Percentiles rank a stretch among this genome's conserved stretches.
Evolutionary conservation across 2,329 filamentous ascomycete genomes (phyloP).

Genomic region (Teratosphaeriaceae sp.): DNA sequence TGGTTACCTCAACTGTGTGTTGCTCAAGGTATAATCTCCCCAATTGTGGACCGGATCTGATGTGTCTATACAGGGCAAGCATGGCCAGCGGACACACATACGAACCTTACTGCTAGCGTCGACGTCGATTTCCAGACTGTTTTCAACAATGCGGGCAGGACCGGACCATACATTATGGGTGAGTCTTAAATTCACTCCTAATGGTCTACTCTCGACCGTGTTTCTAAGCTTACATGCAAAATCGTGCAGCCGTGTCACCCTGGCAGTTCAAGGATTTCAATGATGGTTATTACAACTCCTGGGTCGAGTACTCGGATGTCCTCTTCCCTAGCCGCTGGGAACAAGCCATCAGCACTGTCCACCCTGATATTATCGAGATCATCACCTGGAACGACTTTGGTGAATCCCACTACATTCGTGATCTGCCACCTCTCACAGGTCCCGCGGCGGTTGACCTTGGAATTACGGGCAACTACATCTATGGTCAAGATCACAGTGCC

Average conservation of each 20-base stretch:
- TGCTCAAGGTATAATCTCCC: no score
- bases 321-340: conserved; percentile 28
- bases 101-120: conserved; percentile 25
- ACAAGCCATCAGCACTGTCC: conserved; percentile 17
- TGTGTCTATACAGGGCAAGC: conserved; percentile 21
- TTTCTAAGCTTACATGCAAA: no score
- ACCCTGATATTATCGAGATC: conserved; percentile 33
- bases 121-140: conserved; percentile 29
- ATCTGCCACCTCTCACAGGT: conserved; percentile 24
- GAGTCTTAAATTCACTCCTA: conserved; percentile 14
- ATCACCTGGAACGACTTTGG: conserved; percentile 33
- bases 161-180: conserved; percentile 33
- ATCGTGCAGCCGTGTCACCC: conserved; percentile 31
- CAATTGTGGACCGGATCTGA: neutral
- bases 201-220: no score
- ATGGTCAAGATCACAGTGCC: conserved; percentile 28
- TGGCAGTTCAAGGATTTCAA: conserved; percentile 34
- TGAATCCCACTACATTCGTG: conserved; percentile 33
- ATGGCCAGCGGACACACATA: conserved; percentile 26
- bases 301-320: conserved; percentile 30
- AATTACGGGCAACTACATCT: conserved; percentile 28
- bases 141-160: conserved; percentile 25
- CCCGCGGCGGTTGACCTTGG: conserved; percentile 21
- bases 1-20: conserved; percentile 29
- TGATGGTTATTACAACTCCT: conserved; percentile 27